A percentile compares a stretch with the other conserved stretches of the same genome.
Evolutionary conservation across 208 protist species (phyloP).

Genomic region (Trypanosoma vivax): DNA sequence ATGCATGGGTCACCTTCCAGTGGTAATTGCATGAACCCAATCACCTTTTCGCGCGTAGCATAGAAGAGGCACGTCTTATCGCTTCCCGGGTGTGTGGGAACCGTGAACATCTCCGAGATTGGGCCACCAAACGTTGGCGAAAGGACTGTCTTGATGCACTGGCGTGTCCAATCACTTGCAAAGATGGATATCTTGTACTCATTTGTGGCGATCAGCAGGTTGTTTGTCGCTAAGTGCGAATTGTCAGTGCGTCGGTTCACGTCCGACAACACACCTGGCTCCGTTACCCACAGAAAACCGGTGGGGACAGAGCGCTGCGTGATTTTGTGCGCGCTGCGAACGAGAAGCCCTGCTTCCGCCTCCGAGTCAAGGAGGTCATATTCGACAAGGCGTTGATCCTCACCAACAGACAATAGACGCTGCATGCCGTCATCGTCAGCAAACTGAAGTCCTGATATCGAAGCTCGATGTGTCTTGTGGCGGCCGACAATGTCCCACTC

Average conservation of each 20-base stretch:
- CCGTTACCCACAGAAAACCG: constrained; percentile 77
- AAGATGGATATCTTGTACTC: constrained; percentile 89
- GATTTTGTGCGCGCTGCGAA: constrained; percentile 83
- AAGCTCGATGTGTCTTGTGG: constrained; percentile 84
- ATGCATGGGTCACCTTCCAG: constrained; percentile 88
- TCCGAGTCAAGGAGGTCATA: constrained; percentile 89
- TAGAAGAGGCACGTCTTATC: constrained; percentile 71
- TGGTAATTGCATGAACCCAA: constrained; percentile 90
- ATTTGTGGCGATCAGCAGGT: constrained; percentile 83
- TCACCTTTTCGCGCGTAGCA: constrained; percentile 83
- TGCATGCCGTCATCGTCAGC: constrained; percentile 27
- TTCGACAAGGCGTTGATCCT: constrained; percentile 91
- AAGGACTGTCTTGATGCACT: constrained; percentile 87
- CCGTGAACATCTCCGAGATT: constrained; percentile 52
- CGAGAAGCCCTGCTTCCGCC: constrained; percentile 74
- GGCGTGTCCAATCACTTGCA: constrained; percentile 76
- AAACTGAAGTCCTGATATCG: constrained; percentile 90
- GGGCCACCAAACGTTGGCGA: constrained; percentile 91
- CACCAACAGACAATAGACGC: constrained; percentile 89
- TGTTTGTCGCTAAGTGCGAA: constrained; percentile 10
- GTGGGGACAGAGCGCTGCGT: constrained; percentile 88
- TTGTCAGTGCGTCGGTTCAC: constrained; percentile 9
- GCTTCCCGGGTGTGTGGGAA: constrained; percentile 16
- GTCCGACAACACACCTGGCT: constrained; percentile 24
- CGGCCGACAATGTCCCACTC: constrained; percentile 92